Percentiles rank a stretch among this genome's conserved stretches.
These are phyloP conservation scores for Boehmeria nivea DNA, from an alignment of 306 rosid species.

Conservation along the genomic window DNA sequence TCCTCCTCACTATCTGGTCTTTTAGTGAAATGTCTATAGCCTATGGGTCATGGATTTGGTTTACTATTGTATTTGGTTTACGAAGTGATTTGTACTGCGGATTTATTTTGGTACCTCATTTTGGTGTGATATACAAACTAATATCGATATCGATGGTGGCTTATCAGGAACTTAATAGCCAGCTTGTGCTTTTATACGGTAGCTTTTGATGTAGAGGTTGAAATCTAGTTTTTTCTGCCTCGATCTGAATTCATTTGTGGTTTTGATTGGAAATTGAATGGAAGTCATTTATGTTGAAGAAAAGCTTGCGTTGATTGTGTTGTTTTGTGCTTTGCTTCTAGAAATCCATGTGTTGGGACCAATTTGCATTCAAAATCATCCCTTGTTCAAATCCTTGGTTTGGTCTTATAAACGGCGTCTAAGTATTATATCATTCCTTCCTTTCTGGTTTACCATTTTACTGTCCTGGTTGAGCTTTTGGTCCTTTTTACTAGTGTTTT, in stretches of 20 bases:
- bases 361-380: no score
- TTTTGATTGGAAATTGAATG: conserved; percentile 7
- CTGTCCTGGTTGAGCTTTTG: no score
- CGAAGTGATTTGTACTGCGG: conserved; percentile 28
- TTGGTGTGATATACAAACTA: conserved; percentile 24
- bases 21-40: conserved; percentile 22
- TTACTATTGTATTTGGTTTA: conserved; percentile 14
- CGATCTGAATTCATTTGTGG: neutral
- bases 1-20: conserved; percentile 14
- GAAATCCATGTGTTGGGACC: no score
- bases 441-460: no score
- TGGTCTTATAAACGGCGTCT: no score
- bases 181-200: conserved; percentile 1
- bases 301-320: neutral
- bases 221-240: neutral
- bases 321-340: no score
- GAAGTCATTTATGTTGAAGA: neutral
- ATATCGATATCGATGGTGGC: conserved; percentile 11
- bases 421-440: no score
- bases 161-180: conserved; percentile 5
- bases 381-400: no score
- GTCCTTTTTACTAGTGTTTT: no score
- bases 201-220: conserved; percentile 6
- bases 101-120: conserved; percentile 21
- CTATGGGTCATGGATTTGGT: conserved; percentile 20